Percentiles rank a stretch among this genome's conserved stretches.
Conservation (phyloP, 257 asterid genomes). For the Solanum bukasovii region DNA sequence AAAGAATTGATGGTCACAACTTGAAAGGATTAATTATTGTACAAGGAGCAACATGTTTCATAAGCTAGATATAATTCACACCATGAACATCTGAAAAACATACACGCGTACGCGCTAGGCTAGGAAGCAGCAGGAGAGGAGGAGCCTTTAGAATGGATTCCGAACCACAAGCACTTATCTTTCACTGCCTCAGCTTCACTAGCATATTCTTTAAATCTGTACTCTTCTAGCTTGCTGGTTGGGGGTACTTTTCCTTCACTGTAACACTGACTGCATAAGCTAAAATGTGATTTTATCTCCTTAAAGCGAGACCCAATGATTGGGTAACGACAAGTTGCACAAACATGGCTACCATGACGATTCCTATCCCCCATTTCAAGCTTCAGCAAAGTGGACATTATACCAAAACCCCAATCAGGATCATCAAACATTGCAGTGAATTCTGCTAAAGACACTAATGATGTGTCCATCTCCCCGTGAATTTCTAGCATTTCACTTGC, state of each 20-base stretch:
- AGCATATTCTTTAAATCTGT: conserved; percentile 73
- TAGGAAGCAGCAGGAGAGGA: conserved; percentile 42
- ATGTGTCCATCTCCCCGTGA: conserved; percentile 57
- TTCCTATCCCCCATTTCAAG: conserved; percentile 84
- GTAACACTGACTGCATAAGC: conserved; percentile 81
- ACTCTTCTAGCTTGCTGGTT: conserved; percentile 69
- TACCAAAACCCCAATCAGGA: conserved; percentile 88
- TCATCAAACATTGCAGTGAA: conserved; percentile 77
- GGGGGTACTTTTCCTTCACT: conserved; percentile 87
- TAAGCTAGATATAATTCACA: conserved; percentile 30
- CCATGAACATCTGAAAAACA: conserved; percentile 10
- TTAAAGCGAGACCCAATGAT: conserved; percentile 87
- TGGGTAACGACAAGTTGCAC: conserved; percentile 80
- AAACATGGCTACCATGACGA: conserved; percentile 81
- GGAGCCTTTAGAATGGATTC: conserved; percentile 52
- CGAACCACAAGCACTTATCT: conserved; percentile 86
- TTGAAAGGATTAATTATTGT: conserved; percentile 30
- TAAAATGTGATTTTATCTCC: conserved; percentile 66
- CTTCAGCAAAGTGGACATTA: conserved; percentile 56
- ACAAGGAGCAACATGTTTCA: conserved; percentile 26
- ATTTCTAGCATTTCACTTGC: conserved; percentile 68
- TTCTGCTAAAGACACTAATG: conserved; percentile 48
- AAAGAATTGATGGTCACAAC: conserved; percentile 27
- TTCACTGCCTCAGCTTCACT: conserved; percentile 80
- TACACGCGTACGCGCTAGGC: neutral